A percentile compares a stretch with the other conserved stretches of the same genome.
These are phyloP conservation scores for Aquilaria sinensis DNA, from an alignment of 345 rosid species.

Conservation along the genomic window DNA sequence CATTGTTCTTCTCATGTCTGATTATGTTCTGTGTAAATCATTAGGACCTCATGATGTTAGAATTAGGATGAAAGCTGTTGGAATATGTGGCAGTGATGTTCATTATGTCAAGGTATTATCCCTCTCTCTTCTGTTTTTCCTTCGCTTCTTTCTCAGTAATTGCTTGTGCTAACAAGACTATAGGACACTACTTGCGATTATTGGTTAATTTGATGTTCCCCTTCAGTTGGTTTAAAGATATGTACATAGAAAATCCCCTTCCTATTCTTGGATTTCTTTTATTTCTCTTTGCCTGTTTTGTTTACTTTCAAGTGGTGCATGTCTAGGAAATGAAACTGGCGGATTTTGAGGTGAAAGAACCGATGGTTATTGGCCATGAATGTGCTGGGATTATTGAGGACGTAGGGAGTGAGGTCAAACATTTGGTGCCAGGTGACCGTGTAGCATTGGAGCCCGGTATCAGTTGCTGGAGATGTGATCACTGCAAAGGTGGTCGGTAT, in stretches of 20 bases:
- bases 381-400: constrained; percentile 89
- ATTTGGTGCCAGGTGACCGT: constrained; percentile 61
- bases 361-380: constrained; percentile 96
- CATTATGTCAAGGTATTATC: constrained; percentile 69
- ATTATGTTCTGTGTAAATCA: constrained; percentile 1
- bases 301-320: neutral
- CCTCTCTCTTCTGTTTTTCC: neutral
- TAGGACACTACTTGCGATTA: neutral
- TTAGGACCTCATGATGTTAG: constrained; percentile 79
- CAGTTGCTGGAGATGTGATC: constrained; percentile 68
- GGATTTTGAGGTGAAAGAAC: constrained; percentile 78
- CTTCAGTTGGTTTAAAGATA: too few species aligned
- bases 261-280: neutral
- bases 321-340: constrained; percentile 70
- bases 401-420: constrained; percentile 70
- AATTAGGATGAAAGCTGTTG: constrained; percentile 85
- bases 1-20: neutral
- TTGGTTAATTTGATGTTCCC: neutral
- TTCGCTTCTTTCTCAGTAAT: neutral
- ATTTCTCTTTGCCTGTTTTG: neutral
- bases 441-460: constrained; percentile 94
- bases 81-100: constrained; percentile 94
- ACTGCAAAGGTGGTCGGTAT: constrained; percentile 74
- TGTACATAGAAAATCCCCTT: neutral
- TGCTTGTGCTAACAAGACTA: neutral